phyloP scores from a whole-genome alignment of 1,139 yeast species.

The Yamadazyma epiphylla region DNA sequence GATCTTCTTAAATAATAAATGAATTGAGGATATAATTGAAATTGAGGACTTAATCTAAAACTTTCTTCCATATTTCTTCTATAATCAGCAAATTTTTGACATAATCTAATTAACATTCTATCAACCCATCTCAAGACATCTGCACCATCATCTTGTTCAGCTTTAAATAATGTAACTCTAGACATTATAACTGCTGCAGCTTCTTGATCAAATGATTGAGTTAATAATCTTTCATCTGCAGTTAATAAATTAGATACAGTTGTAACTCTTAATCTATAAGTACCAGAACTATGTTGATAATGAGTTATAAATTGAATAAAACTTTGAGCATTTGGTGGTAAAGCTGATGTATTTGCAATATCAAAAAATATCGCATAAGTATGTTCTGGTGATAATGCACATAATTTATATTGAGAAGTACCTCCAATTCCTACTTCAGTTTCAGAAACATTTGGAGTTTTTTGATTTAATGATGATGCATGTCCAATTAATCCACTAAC shows the following conservation, averaged over 20 bases:
- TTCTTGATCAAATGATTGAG: constrained; percentile 90
- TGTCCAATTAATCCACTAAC: constrained; percentile 93
- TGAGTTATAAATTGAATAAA: constrained; percentile 70
- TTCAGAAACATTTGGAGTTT: constrained; percentile 76
- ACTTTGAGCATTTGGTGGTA: constrained; percentile 49
- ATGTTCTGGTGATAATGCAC: constrained; percentile 80
- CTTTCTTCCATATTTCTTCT: constrained; percentile 46
- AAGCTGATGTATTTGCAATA: constrained; percentile 54
- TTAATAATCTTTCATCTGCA: constrained; percentile 44
- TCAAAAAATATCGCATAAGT: constrained; percentile 88
- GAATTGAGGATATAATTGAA: constrained; percentile 78
- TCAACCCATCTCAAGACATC: constrained; percentile 52
- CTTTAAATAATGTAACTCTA: constrained; percentile 85
- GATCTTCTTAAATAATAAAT: constrained; percentile 95
- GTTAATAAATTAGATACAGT: constrained; percentile 71
- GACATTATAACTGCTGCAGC: constrained; percentile 98
- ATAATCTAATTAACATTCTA: constrained; percentile 47
- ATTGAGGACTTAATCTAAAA: constrained; percentile 45
- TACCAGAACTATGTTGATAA: constrained; percentile 77
- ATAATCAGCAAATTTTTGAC: constrained; percentile 51
- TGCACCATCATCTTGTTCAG: constrained; percentile 64
- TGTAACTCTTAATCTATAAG: constrained; percentile 86
- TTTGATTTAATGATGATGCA: constrained; percentile 68
- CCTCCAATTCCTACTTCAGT: constrained; percentile 93
- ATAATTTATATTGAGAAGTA: constrained; percentile 81